Evolutionary conservation across 2,329 filamentous ascomycete genomes (phyloP).

Genomic region (Hortaea sp.): DNA sequence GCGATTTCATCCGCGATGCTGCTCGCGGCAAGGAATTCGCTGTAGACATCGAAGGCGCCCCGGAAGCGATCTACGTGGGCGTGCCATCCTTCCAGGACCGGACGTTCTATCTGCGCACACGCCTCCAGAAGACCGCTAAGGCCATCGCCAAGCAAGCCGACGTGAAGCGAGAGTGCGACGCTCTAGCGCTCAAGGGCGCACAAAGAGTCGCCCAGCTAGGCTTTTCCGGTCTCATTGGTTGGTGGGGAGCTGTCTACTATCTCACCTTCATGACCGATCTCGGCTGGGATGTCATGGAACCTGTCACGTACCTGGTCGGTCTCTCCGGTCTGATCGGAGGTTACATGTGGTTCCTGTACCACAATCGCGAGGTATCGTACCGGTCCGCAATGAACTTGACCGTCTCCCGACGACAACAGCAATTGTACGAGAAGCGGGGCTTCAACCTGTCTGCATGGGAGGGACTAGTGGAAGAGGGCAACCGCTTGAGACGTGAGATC

Average conservation of each 20-base stretch:
- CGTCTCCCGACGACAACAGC: conserved; percentile 64
- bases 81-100: conserved; percentile 83
- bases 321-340: conserved; percentile 77
- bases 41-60: conserved; percentile 66
- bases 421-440: conserved; percentile 63
- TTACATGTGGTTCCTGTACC: conserved; percentile 89
- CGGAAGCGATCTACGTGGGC: conserved; percentile 60
- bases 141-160: conserved; percentile 59
- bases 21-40: conserved; percentile 76
- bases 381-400: conserved; percentile 80
- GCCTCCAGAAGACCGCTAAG: conserved; percentile 60
- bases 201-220: conserved; percentile 72
- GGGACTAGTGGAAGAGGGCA: conserved; percentile 66
- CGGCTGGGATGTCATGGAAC: conserved; percentile 87
- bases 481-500: conserved; percentile 66
- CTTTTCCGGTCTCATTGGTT: conserved; percentile 60
- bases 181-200: conserved; percentile 63
- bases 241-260: conserved; percentile 51
- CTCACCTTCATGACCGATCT: conserved; percentile 54
- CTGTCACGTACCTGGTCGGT: conserved; percentile 81
- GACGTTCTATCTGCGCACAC: conserved; percentile 77
- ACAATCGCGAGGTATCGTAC: conserved; percentile 79
- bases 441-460: conserved; percentile 75
- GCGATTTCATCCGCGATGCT: conserved; percentile 87
- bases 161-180: conserved; percentile 74